Evolutionary conservation across 345 rosid species (phyloP).

Genomic region (Rhizophora apiculata): DNA sequence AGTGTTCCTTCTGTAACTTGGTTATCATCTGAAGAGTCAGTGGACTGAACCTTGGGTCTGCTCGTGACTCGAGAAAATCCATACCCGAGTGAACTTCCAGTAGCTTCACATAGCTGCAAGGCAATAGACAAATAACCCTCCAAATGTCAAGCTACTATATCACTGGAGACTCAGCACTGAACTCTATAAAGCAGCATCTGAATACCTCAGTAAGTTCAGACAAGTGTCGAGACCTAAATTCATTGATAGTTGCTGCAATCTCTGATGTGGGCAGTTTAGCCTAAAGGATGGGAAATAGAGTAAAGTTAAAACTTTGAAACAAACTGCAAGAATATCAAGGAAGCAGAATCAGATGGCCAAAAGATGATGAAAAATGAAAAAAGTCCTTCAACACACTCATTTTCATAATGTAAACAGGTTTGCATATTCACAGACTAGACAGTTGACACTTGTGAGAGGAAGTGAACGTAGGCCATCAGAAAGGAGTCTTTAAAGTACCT

Average conservation of each 20-base stretch:
- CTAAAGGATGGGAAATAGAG: constrained; percentile 32
- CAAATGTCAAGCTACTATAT: background rate
- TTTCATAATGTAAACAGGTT: background rate
- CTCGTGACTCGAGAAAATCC: constrained; percentile 69
- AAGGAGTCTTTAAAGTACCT: background rate
- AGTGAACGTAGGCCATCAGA: background rate
- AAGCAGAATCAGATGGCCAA: background rate
- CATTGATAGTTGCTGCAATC: constrained; percentile 87
- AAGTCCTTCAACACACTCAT: too few relatives aligned
- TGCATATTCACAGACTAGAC: background rate
- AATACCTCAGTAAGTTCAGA: constrained; percentile 90
- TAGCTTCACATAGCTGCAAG: constrained; percentile 74
- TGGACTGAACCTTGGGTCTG: constrained; percentile 49
- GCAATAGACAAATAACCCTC: constrained; percentile 1
- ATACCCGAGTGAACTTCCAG: constrained; percentile 93
- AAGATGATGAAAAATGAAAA: background rate
- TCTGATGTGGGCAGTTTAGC: constrained; percentile 84
- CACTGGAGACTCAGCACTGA: background rate
- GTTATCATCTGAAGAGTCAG: constrained; percentile 71
- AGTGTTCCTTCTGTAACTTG: constrained; percentile 70
- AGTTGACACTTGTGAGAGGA: too few relatives aligned
- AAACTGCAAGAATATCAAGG: background rate
- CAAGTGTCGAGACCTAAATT: constrained; percentile 88
- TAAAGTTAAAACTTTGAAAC: background rate
- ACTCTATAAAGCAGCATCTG: background rate